Evolutionary conservation across 331 rosid species (phyloP), one percentile per base, ranked within the genome.

Genomic region (Stylosanthes scabra): DNA sequence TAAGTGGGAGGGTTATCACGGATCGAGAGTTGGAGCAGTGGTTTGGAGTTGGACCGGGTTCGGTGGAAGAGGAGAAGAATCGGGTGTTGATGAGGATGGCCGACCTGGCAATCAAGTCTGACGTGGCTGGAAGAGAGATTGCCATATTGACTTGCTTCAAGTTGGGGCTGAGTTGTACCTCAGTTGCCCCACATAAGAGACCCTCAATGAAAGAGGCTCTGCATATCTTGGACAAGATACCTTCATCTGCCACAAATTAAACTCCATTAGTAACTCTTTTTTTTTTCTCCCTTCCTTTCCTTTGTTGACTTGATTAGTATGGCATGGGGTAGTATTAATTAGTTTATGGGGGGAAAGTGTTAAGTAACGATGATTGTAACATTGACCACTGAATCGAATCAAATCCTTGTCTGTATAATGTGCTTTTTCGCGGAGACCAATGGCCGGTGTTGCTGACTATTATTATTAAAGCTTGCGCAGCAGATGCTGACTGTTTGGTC

Each of bases 161-260:
- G 74, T 76, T 95, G 74, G 97, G 99, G 14, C 80, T 91, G 55
- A 82, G 81, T 7, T 94, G 99, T 74, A 93, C 79, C 51, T 78
- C 81, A 62, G 71, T 83, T 73, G 81, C 49, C 44, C 92, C 96
- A 47, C 97, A 87, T 46, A 95, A 82, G 77, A 91, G 99, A 86
- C 97, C 96, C 2, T 75, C 88, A 45, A 95, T 95, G 92, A 95
- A 88, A 83, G 97, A 95, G 71, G 97, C 85, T 11, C 44, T 91
- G 15, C 97, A 90, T 73, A 70, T 82, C 59, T 78, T 95, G 1
- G 97, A 87, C 20, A 86, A 81, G 76, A 73, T 75, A 41, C 40
- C 66, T 20, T 13, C 63, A 31, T 40, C 68, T 66, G n/a, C 45
- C 11, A 3, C 57, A 65, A 72, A 52, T 68, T 68, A 59, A 71